Base-by-base conservation (phyloP, 108 stramenopile genomes). In the Cyclotella distinguenda region DNA sequence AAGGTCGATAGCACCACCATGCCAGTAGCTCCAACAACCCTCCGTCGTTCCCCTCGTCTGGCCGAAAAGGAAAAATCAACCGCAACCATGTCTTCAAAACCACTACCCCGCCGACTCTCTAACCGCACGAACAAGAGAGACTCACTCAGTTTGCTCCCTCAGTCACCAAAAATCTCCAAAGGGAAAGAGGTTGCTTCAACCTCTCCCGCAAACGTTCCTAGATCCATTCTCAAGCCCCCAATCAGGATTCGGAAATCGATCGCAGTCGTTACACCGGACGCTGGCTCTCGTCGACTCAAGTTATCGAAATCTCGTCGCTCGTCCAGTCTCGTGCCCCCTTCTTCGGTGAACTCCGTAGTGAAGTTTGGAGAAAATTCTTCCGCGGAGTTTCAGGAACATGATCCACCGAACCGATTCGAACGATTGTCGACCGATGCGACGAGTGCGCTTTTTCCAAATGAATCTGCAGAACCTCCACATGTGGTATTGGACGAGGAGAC, bases 321-420 rank as follows among this genome's bases (percentile, higher is more conserved):
- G 49, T 27, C 49, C 13, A 13, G 6, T 50, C 49, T 27, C 7
- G 6, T 27, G 7, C 25, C 6, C 15, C 5, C 19, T 5, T 46
- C 45, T 7, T 19, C 16, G 45, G 16, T 19, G 5, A 46, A 19
- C n/a, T 19, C 16, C 4, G 28, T 27, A 4, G 49, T 50, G 8
- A 22, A 26, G 49, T 50, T 50, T 26, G 49, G 49, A 26, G 49
- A 7, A 4, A 26, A 50, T 26, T 27, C n/a, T 23, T 4, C 21
- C 5, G 49, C 49, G 7, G 4, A 27, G 23, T 50, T 27, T 13
- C 8, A 50, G 8, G 13, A 6, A 6, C 21, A 5, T 13, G 49
- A 50, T 50, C 49, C 49, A 27, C 49, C 49, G 4, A 50, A 50
- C n/a, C 19, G 19, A 6, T 50, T 50, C n/a, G 49, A 50, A 26